Evolutionary conservation across 2,329 filamentous ascomycete species (phyloP), one percentile per base, ranked within the genome.

Genomic region (Venturia effusa): DNA sequence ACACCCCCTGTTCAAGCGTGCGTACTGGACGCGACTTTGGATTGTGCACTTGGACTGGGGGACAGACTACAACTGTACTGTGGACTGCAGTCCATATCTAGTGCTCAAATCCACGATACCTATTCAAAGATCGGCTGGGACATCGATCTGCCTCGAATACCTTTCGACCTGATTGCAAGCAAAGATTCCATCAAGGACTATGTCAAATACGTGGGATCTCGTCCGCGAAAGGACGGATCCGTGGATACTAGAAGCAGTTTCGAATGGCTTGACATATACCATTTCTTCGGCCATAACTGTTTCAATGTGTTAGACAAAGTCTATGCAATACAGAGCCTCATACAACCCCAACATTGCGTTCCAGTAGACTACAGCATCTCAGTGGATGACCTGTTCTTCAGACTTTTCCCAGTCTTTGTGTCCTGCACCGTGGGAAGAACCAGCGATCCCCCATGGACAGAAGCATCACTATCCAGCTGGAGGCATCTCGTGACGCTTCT

Each of bases 351-450:
- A 4, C 8, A 63, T 11, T 13, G 37, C 17, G 30, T 63, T 37
- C 22, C 10, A 27, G 48, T 63, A n/a, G 61, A 59, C 10, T 63
- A 63, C 61, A 22, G 13, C 10, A 63, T 61, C 11, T 37, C 61
- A 17, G 24, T 22, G n/a, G 37, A 63, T 3, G 43, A 63, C 10
- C 4, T 63, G 43, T 40, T 63, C n/a, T 27, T 62, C 15, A 6
- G 41, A 22, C 4, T 22, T 5, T 45, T 45, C 15, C 41, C 15
- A 6, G 19, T 22, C 13, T 22, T 45, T 5, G 15, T 45, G 13
- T 22, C 13, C n/a, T 19, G 41, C 41, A 45, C 41, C 19, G n/a
- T 45, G 4, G n/a, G 15, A 17, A 45, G 5, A 15, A 5, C 4
- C 13, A 45, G 41, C 41, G 15, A 45, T 19, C n/a, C 41, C 19